A percentile compares a stretch with the other conserved stretches of the same genome.
Evolutionary conservation across 345 rosid genomes (phyloP).

Genomic region (Eucalyptus marginata): DNA sequence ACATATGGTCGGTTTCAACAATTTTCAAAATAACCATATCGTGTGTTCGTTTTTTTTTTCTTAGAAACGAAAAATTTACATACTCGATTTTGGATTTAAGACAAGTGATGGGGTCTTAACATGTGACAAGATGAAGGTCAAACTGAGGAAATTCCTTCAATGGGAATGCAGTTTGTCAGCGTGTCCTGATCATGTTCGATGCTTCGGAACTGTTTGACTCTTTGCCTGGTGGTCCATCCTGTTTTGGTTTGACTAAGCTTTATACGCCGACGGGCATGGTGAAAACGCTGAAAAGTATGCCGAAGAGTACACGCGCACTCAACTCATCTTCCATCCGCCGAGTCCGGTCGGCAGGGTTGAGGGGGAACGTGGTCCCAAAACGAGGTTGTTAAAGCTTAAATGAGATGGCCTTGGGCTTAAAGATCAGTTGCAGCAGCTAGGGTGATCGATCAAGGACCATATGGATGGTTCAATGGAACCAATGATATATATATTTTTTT

Average conservation of each 20-base stretch:
- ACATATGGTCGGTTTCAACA: background rate
- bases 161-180: background rate
- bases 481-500: accelerated
- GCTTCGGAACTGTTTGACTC: background rate
- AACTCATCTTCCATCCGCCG: background rate
- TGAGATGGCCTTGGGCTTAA: background rate
- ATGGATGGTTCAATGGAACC: too few species aligned
- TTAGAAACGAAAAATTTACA: too few species aligned
- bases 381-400: background rate
- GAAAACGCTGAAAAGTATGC: background rate
- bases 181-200: background rate
- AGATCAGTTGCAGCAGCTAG: background rate
- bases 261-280: background rate
- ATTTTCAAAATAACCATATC: background rate
- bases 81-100: background rate
- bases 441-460: too few species aligned
- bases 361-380: background rate
- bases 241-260: background rate
- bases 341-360: background rate
- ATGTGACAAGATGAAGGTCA: background rate
- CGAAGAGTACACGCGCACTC: background rate
- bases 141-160: background rate
- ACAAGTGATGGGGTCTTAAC: background rate
- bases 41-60: background rate
- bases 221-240: background rate